Base-by-base conservation (phyloP, 2,329 filamentous ascomycete genomes). In the Fusarium globosum region DNA sequence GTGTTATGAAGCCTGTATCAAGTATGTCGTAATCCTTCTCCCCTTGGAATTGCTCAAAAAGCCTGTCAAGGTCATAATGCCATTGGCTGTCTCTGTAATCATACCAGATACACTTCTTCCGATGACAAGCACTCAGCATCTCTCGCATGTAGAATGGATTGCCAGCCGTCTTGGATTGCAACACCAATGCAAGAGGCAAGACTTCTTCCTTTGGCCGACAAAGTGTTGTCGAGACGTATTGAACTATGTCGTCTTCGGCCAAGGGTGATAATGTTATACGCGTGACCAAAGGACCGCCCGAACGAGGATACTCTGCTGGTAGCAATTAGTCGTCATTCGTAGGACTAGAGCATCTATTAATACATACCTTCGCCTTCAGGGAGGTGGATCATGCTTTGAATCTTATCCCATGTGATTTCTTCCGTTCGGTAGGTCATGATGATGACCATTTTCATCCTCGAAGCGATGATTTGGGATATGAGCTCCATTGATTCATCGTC, bases 81-180 rank as follows among this genome's bases (percentile, higher is more conserved):
- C 96, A 98, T 51, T 89, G 88, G 52, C 91, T 93, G 72, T 92
- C 90, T 75, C 91, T 91, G 87, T 96, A 97, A 70, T 95, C 94
- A 81, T 97, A 98, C 89, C 92, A 97, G 56, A 98, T 93, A 80
- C 94, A 97, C 74, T 92, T 92, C 79, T 94, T 96, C 45, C 94
- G 90, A 80, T 97, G 92, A 80, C 94, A 97, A 7, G 93, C 92
- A 78, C 94, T 94, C 9, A 98, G 88, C 88, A 98, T 97, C 82
- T 97, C 94, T 62, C 94, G 89, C 81, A 97, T 93, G 78, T 96
- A 97, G 78, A 97, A 98, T 0, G 95, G 92, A 70, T 97, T 97
- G 4, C 95, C 95, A 33, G 89, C 89, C 14, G 94, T 96, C 83
- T 96, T 97, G 77, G 96, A 95, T 80, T 97, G 93, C 11, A 98